Evolutionary conservation across 2,329 filamentous ascomycete genomes (phyloP), one percentile per base, ranked within the genome.

Genomic region (Xylaria sp.): DNA sequence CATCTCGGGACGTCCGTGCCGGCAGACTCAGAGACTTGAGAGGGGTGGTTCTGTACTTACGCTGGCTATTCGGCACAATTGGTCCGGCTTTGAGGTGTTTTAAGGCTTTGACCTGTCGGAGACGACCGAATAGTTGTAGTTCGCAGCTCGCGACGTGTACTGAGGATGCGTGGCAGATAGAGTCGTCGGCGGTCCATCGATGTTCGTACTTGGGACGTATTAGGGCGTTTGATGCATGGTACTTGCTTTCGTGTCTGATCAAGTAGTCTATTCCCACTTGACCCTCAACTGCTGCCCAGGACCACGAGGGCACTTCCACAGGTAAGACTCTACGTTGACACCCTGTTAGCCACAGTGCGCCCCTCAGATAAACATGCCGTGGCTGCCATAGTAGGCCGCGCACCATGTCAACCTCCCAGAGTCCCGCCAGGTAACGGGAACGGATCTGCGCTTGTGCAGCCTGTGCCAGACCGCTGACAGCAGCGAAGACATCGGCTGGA

Each of bases 381-480:
- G 65, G 58, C n/a, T 55, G 47, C 67, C 66, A 68, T 11, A 68
- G 39, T 9, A 69, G 30, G 23, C 67, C 64, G 11, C 63, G 63
- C 37, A 63, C 59, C n/a, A 69, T 65, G 44, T 68, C 66, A 4
- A 8, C 53, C 34, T 69, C 67, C 67, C 66, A 68, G 39, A 68
- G 46, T 0, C 67, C 67, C 2, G 49, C 65, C 7, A 68, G 61
- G 34, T 69, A 69, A 16, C 67, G 64, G 4, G 67, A 68, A 9
- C 60, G 49, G 30, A 69, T 65, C 2, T 55, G 52, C 4, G 39
- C 11, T 10, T 56, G 49, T 11, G 58, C 59, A 4, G 61, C 19
- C 37, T 68, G 65, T 1, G 62, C 65, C 34, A 69, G 47, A 50
- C 66, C 61, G 50, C 61, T 65, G 5, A 63, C 23, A 0, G 65